phyloP scores from a whole-genome alignment of 2,329 filamentous ascomycete genomes.

The Fusarium keratoplasticum region DNA sequence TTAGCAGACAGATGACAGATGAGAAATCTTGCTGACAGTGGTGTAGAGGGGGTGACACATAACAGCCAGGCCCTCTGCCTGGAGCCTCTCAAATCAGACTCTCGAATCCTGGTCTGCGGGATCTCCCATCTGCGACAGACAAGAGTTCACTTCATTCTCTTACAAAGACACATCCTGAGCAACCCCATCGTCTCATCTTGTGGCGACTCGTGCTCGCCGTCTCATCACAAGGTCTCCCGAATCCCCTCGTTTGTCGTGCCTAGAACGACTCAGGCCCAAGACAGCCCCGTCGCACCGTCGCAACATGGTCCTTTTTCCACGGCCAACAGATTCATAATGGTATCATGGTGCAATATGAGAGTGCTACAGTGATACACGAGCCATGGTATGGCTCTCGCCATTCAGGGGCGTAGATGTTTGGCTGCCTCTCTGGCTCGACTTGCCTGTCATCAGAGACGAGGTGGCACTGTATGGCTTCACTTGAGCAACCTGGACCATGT shows the following conservation, averaged over 20 bases:
- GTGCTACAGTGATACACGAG: slow-evolving; percentile 6
- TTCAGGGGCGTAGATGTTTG: not conserved
- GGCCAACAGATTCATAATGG: not conserved
- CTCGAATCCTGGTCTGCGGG: not conserved
- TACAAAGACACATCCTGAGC: not conserved
- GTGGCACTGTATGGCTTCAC: not conserved
- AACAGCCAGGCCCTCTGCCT: not conserved
- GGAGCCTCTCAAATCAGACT: not conserved
- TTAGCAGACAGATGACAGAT: not conserved
- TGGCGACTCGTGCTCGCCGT: not conserved
- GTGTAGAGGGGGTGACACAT: not conserved
- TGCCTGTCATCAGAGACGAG: not conserved
- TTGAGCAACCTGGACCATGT: not conserved
- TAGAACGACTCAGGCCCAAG: slow-evolving; percentile 3
- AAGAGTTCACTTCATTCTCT: not conserved
- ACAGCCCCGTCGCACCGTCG: slow-evolving; percentile 15
- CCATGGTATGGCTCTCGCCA: not conserved
- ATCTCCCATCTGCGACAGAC: not conserved
- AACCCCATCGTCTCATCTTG: slow-evolving; percentile 16
- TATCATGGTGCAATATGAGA: slow-evolving; percentile 3
- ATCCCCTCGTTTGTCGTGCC: slow-evolving; percentile 6
- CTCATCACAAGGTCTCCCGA: slow-evolving; percentile 9
- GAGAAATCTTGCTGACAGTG: not conserved
- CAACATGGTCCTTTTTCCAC: not conserved
- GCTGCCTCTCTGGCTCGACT: not conserved